Evolutionary conservation across 169 alveolate genomes (phyloP).

Genomic region (Amoebophrya sp.): DNA sequence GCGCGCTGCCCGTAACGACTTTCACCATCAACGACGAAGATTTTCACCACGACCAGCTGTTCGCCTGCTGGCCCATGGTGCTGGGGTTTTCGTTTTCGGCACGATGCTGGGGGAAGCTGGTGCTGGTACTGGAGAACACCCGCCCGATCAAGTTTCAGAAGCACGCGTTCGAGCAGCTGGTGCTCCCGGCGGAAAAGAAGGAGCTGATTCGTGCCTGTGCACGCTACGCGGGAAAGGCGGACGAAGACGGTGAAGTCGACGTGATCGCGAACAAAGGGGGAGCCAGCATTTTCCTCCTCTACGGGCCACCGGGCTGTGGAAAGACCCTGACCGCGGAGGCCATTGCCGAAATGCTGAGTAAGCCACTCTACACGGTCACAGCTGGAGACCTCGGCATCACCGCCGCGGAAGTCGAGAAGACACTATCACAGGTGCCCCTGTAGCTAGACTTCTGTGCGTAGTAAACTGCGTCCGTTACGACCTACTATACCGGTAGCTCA

Average conservation of each 20-base stretch:
- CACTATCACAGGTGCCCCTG: constrained; percentile 34
- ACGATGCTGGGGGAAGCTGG: constrained; percentile 42
- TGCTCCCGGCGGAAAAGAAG: constrained; percentile 36
- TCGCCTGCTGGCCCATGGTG: constrained; percentile 38
- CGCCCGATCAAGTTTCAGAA: constrained; percentile 34
- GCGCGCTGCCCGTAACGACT: too few relatives aligned
- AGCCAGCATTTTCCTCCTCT: constrained; percentile 38
- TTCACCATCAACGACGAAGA: not conserved
- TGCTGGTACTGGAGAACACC: not conserved
- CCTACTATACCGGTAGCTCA: not conserved
- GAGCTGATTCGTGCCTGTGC: constrained; percentile 31
- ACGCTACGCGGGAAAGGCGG: not conserved
- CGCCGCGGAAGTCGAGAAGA: constrained; percentile 47
- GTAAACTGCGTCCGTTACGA: not conserved
- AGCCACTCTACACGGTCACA: constrained; percentile 40
- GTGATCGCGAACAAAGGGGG: constrained; percentile 31
- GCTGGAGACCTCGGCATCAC: constrained; percentile 44
- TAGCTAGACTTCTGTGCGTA: too few relatives aligned
- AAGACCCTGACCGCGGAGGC: constrained; percentile 45
- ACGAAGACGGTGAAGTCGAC: not conserved
- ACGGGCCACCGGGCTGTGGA: constrained; percentile 46
- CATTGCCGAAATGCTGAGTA: constrained; percentile 42
- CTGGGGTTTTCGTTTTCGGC: constrained; percentile 42
- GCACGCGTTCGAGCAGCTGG: constrained; percentile 40
- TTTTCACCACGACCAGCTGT: not conserved